These are phyloP conservation scores for Sextonia rubra DNA, from an alignment of 164 flowering plant genomes.

Conservation along the genomic window DNA sequence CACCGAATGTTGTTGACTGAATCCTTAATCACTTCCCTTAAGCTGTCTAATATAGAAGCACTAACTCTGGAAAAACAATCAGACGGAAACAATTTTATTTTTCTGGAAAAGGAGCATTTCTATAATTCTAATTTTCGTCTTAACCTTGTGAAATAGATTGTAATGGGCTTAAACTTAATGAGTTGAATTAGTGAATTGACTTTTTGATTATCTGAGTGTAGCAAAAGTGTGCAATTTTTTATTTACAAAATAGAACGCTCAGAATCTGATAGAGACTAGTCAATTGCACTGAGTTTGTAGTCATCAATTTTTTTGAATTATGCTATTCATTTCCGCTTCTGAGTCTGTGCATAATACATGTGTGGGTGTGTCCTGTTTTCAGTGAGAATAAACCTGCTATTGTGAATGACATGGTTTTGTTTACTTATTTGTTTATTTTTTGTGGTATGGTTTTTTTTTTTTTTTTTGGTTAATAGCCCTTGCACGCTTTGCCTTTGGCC, in stretches of 20 bases:
- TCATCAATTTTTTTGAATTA: not conserved
- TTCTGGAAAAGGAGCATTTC: too few species aligned
- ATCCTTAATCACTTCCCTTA: too few species aligned
- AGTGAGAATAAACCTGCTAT: not conserved
- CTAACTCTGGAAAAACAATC: too few species aligned
- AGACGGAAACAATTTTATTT: too few species aligned
- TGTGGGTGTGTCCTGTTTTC: not conserved
- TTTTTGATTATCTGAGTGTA: too few species aligned
- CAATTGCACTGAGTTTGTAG: not conserved
- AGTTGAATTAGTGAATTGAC: too few species aligned
- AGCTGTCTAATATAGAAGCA: too few species aligned
- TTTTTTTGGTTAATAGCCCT: constrained; percentile 53
- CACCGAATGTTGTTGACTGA: too few species aligned
- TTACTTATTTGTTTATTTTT: not conserved
- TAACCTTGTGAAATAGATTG: too few species aligned
- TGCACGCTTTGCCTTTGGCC: constrained; percentile 89
- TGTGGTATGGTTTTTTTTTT: not conserved
- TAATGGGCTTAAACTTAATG: too few species aligned
- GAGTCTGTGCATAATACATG: not conserved
- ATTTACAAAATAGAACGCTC: not conserved
- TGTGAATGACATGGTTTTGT: not conserved
- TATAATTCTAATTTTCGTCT: too few species aligned
- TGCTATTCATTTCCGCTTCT: not conserved
- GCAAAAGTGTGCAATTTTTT: too few species aligned
- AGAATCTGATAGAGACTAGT: not conserved